Conservation (phyloP, 1,284 basidiomycete genomes). For the Tilletia indica region DNA sequence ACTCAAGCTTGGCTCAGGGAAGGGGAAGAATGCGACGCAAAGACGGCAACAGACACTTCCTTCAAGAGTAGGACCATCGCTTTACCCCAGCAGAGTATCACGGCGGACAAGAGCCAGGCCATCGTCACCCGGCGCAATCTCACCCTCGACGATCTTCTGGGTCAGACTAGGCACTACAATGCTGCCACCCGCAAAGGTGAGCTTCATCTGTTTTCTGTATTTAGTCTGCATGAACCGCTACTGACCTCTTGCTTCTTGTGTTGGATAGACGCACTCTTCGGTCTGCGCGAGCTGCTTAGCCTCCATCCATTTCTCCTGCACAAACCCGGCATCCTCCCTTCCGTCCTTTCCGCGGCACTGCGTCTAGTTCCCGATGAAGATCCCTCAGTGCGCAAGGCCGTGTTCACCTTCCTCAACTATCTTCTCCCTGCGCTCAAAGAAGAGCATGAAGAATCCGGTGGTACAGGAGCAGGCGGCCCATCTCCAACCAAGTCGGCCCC, state of each 20-base stretch:
- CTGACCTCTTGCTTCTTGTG: neutral
- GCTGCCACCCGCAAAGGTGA: constrained; percentile 67
- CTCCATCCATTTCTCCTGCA: constrained; percentile 65
- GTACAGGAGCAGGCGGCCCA: neutral
- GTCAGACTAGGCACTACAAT: constrained; percentile 81
- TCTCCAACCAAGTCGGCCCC: constrained; percentile 15
- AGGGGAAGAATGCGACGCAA: constrained; percentile 75
- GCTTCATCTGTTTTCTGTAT: neutral
- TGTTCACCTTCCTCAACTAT: constrained; percentile 65
- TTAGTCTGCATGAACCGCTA: neutral
- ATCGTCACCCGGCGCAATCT: constrained; percentile 60
- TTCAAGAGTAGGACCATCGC: constrained; percentile 74
- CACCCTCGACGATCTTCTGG: constrained; percentile 74
- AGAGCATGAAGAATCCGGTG: constrained; percentile 57
- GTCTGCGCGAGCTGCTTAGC: constrained; percentile 76
- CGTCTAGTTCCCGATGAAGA: constrained; percentile 70
- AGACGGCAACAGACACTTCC: constrained; percentile 88
- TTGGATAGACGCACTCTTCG: constrained; percentile 71
- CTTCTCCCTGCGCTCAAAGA: constrained; percentile 67
- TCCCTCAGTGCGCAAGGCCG: constrained; percentile 58
- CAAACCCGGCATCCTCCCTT: constrained; percentile 63
- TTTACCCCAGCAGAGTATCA: constrained; percentile 45
- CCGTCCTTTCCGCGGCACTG: constrained; percentile 68
- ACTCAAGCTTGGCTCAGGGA: constrained; percentile 77
- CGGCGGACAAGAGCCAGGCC: constrained; percentile 37